Conservation (phyloP, 495 filamentous ascomycete genomes). For the Neurospora sp. region DNA sequence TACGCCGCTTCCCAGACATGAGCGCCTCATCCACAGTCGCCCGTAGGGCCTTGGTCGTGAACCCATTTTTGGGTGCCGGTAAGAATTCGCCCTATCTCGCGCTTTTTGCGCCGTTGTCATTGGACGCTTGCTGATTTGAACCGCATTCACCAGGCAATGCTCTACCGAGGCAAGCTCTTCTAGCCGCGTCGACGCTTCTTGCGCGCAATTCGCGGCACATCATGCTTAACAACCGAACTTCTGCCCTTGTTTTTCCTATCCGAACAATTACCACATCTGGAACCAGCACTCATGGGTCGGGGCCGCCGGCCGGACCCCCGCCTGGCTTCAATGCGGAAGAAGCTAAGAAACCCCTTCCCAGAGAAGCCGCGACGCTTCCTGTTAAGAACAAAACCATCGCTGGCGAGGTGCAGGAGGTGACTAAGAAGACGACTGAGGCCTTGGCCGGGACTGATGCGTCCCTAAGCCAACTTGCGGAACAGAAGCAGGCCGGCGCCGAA, state of each 20-base stretch:
- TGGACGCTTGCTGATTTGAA: conserved; percentile 2
- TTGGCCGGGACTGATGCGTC: conserved; percentile 17
- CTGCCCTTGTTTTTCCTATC: conserved; percentile 55
- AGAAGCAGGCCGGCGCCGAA: conserved; percentile 21
- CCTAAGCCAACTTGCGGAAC: conserved; percentile 22
- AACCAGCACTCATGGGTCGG: conserved; percentile 38
- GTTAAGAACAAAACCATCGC: conserved; percentile 23
- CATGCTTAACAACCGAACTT: conserved; percentile 50
- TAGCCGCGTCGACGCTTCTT: conserved; percentile 40
- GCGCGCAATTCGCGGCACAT: conserved; percentile 47
- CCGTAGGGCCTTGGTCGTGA: conserved; percentile 46
- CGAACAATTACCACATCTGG: conserved; percentile 61
- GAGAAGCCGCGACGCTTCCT: conserved; percentile 28
- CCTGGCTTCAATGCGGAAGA: conserved; percentile 88
- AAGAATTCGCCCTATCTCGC: conserved; percentile 4
- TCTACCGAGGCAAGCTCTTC: conserved; percentile 26
- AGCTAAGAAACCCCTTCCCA: conserved; percentile 76
- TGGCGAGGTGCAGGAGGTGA: conserved; percentile 15
- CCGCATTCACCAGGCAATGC: conserved; percentile 20
- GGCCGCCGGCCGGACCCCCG: conserved; percentile 56
- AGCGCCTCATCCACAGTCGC: conserved; percentile 51
- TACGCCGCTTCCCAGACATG: conserved; percentile 26
- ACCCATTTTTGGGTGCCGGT: conserved; percentile 41
- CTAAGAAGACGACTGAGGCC: conserved; percentile 22
- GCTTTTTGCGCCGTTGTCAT: conserved; percentile 6